Evolutionary conservation across 169 alveolate species (phyloP), one percentile per base, ranked within the genome.

Genomic region (Theileria parva): DNA sequence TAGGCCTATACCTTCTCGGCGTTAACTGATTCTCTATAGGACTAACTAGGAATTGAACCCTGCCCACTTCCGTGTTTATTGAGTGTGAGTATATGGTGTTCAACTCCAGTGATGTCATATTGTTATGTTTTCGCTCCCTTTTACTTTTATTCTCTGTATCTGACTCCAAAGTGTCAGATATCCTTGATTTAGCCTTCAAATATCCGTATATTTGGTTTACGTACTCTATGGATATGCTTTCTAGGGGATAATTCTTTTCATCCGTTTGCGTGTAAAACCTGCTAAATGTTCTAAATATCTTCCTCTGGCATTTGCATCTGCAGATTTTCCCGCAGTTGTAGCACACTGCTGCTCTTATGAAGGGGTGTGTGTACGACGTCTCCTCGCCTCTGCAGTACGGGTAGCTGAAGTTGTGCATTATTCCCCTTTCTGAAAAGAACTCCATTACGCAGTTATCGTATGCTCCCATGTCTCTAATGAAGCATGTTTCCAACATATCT

Each of bases 361-460:
- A 83, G 25, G 68, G 65, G 63, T 61, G 83, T 13, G 32, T 44
- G 5, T 50, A 74, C 59, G 51, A 23, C 30, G 70, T 63, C 48
- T 65, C 73, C 51, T 70, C 37, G 21, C 66, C 89, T n/a, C 28
- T 57, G 57, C 19, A 21, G 55, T 83, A 83, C 21, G 89, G 89
- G 17, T 77, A 74, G 21, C 80, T 71, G 21, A 83, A 83, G 65
- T 71, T 71, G 73, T 83, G 89, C 9, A 83, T 77, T 27, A 83
- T 76, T 11, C 89, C 89, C n/a, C 89, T 23, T 21, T 83, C 89
- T 48, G 79, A 15, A 80, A 73, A 83, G 72, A 27, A 73, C 30
- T 28, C 72, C 80, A 73, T 73, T 19, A 73, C 73, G 17, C 71
- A 63, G 53, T 30, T 63, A 39, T 63, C 32, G 48, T 63, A 63